A percentile compares a stretch with the other conserved stretches of the same genome.
Conservation (phyloP, 768 basidiomycete species). For the Phylloporus arenicola region DNA sequence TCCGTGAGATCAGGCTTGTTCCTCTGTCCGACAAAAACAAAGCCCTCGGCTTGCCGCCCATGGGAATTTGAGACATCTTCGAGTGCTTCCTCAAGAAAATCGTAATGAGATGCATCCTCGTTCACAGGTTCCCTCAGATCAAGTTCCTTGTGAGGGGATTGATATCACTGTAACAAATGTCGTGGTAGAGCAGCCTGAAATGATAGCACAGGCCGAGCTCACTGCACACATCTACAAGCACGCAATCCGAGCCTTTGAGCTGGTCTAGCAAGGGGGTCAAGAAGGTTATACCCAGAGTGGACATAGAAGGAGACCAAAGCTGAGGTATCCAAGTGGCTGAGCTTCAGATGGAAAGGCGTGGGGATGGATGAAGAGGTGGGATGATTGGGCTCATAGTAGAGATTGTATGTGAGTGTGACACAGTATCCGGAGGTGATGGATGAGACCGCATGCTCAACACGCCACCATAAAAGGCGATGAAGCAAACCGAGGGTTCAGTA, state of each 20-base stretch:
- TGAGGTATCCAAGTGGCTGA: conserved; percentile 7
- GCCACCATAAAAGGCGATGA: conserved; percentile 39
- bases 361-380: not conserved
- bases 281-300: not conserved
- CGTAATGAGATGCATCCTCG: fast-evolving
- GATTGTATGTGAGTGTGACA: not conserved
- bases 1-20: not conserved
- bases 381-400: not conserved
- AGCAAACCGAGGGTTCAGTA: conserved; percentile 21
- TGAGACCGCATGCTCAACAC: conserved; percentile 35
- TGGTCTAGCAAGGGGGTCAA: not conserved
- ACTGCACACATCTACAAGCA: conserved; percentile 1
- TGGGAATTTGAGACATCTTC: not conserved
- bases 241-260: not conserved
- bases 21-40: not conserved
- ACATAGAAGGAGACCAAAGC: not conserved
- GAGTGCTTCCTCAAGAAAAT: not conserved
- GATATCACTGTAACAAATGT: fast-evolving
- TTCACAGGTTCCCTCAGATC: not conserved
- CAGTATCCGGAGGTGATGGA: conserved; percentile 12
- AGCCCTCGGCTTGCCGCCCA: conserved; percentile 2
- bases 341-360: not conserved
- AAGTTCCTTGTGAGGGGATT: conserved; percentile 1
- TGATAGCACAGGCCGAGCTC: conserved; percentile 4
- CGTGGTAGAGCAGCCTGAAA: conserved; percentile 4